Base-by-base conservation (phyloP, 345 rosid genomes). In the Populus ilicifolia region DNA sequence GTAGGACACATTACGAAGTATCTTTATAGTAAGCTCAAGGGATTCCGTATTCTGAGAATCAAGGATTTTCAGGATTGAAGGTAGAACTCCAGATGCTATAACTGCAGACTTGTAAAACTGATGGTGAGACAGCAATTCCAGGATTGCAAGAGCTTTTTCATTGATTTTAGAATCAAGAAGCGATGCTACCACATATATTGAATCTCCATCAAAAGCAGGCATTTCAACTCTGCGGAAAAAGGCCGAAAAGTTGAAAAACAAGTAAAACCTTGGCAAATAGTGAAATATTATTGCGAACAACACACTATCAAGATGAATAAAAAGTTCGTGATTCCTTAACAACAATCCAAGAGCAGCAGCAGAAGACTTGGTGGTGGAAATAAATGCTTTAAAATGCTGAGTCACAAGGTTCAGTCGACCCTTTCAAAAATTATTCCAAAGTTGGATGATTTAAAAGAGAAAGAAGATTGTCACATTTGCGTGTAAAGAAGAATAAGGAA, bases 51-150 rank as follows among this genome's bases (percentile, higher is more conserved):
- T 65, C n/a, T 72, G 65, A 0, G 77, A 29, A 67, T 83, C 83
- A 5, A 87, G 81, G 68, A 87, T 65, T 66, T 79, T 81, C 2
- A 84, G 43, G 64, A 84, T 75, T 11, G 85, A 61, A 68, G 84
- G 84, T 71, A 84, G 63, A 71, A 78, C 33, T 14, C 86, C 84
- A 1, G 80, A 80, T 36, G 75, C 83, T 23, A 77, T 56, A 27
- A 83, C 65, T 65, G 44, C 48, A 54, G 83, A 75, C 50, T 62
- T 79, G 48, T 75, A 84, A 44, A 8, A 27, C 20, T 75, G 67
- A 46, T 74, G 80, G 25, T 73, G 12, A 5, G 83, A 87, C 29
- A 87, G 73, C 21, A 69, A 39, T 61, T 81, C 85, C 59, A 84
- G n/a, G 46, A 84, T 80, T 48, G 72, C 71, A 35, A 84, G 87